Base-by-base conservation (phyloP, 2,329 filamentous ascomycete species). In the Metarhizium rileyi region DNA sequence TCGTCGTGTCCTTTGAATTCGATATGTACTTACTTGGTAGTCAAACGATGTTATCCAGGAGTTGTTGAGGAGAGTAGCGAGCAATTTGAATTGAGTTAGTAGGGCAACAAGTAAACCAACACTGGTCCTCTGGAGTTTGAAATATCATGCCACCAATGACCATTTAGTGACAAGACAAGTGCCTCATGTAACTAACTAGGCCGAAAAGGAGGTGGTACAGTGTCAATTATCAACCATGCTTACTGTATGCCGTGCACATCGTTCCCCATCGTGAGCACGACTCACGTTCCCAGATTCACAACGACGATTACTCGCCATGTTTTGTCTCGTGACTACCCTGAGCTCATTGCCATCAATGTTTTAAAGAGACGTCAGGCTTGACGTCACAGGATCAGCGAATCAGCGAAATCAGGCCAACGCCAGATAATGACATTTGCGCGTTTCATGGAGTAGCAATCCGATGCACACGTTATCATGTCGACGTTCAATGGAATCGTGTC, bases 401-500 rank as follows among this genome's bases (percentile, higher is more conserved):
- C 10, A 2, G 16, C 30, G 16, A 10, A 14, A 33, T 33, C 16
- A 16, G 30, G 1, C 30, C 16, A 14, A 14, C 12, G 10, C 12
- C 16, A n/a, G n/a, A 14, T 16, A 12, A 33, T 12, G 30, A 33
- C 35, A 9, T 45, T 45, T 28, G 43, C 12, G 18, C 18, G 7
- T 5, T 27, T 3, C 28, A 28, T n/a, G n/a, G 6, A 16, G n/a
- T 46, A 27, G n/a, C 18, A 18, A 16, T 33, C 16, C 26, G 18
- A 27, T 9, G 25, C 42, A 44, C 3, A 44, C 12, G 27, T 14
- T 23, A 36, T 33, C 47, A 90, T 90, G 86, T 90, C 87, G 22
- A 90, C 86, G 1, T 90, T 90, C 63, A 75, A 85, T 56, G 86
- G 86, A 46, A 66, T 83, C 33, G 70, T 90, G 50, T 66, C 72